Evolutionary conservation across 2,329 filamentous ascomycete species (phyloP), one percentile per base, ranked within the genome.

Genomic region (Escovopsis sp.): DNA sequence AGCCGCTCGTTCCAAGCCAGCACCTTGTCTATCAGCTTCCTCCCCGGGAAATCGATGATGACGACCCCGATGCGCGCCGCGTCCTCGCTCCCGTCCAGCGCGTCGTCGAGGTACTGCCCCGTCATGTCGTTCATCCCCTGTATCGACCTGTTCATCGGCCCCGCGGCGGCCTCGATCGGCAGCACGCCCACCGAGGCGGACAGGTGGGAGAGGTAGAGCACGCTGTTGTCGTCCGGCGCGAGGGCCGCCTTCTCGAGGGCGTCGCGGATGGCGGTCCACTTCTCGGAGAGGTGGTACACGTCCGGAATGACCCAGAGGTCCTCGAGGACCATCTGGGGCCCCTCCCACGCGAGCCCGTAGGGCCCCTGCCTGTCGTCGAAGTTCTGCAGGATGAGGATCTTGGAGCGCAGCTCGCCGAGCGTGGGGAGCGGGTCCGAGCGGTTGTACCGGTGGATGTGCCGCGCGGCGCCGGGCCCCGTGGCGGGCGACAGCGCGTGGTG

Each of bases 111-210:
- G 58, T 60, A 67, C 41, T 50, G 48, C 23, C 63, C 63, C 25
- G 63, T 65, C 50, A 58, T 56, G 42, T 67, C 63, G 37, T 68
- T 68, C 54, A 68, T 65, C 19, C 65, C 65, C n/a, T 46, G 44
- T 4, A 65, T 51, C 13, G 53, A 54, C 29, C 51, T 48, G 42
- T 65, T 60, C 35, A 46, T 44, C n/a, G 62, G 56, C 0, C 65
- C 65, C 0, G 65, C 64, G 10, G 65, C 65, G 2, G 63, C 65
- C 43, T 65, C 61, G 34, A 68, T 64, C 27, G 65, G 65, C 39
- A 63, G 41, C 9, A 68, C 62, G 27, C 62, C 63, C 3, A 66
- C 56, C 15, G 58, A 61, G 12, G 65, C 65, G 13, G 62, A 66
- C 16, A 65, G 42, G 45, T 68, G 65, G 14, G 62, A 55, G 13